Evolutionary conservation across 2,329 filamentous ascomycete genomes (phyloP), one percentile per base, ranked within the genome.

Genomic region (Cladosporium austrohemisphaericum): DNA sequence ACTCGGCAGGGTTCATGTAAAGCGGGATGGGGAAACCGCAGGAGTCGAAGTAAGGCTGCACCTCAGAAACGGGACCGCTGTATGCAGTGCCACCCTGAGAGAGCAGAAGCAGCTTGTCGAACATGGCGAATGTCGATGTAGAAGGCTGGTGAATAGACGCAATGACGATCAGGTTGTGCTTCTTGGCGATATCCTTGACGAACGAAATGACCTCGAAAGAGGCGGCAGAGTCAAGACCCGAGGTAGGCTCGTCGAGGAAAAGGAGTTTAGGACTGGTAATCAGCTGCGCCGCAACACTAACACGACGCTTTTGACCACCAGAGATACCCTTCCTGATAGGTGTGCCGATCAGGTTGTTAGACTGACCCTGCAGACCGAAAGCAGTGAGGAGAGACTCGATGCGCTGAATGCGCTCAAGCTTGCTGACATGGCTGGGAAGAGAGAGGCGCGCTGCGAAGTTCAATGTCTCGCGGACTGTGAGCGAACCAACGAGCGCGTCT

Each of bases 121-220:
- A 94, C 10, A 90, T 78, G 54, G 84, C 77, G 59, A 89, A 94
- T 0, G 86, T 91, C 0, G 83, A 78, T 0, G 86, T 87, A 0
- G 87, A 92, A 0, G 89, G 89, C 62, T 94, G 89, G 64, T 94
- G 89, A 53, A 94, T 93, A 31, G 85, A 88, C 3, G 85, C 85
- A 52, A 94, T 82, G 23, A 93, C 81, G 51, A 93, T 81, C 52
- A 93, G 74, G 51, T 84, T 85, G 62, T 88, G 80, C 52, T 76
- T 76, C 61, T 76, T 78, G 0, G 83, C 86, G 23, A 90, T 76
- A 8, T 75, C 71, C 60, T 78, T 81, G 41, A 92, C 77, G 64
- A 86, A 90, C 2, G 75, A 83, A 49, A 92, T 81, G 18, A 94
- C 86, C 65, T 94, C 86, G 56, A 75, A 83, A 51, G 84, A 87